Evolutionary conservation across 2,329 filamentous ascomycete species (phyloP), one percentile per base, ranked within the genome.

Genomic region (Fusarium duplospermum): DNA sequence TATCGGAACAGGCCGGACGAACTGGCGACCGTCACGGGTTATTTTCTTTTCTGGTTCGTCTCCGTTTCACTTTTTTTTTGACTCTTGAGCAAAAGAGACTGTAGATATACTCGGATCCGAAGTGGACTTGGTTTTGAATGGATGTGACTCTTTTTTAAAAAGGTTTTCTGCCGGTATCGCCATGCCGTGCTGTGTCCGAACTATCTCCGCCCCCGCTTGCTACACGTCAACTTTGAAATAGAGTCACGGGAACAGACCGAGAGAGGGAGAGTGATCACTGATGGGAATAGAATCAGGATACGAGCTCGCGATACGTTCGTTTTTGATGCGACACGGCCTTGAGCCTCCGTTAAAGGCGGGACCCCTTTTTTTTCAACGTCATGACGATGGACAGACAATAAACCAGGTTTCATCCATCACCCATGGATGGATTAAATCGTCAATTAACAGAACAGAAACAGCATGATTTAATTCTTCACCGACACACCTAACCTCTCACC

Each of bases 181-280:
- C 54, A 71, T 77, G 69, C 76, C 76, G 70, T 68, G 62, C 62
- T 66, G 77, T 62, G 60, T 47, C 76, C 76, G 76, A 78, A 64
- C 29, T 71, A 76, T 76, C 64, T 66, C 75, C 74, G 74, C 56
- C 57, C 57, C 40, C 29, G 50, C 20, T 45, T 56, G 33, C 24
- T 65, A 64, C 65, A 74, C 60, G 35, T 58, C 31, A 65, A 50
- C 31, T 62, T 52, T 18, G 13, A 24, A n/a, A 27, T 22, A 58
- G 38, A 58, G 54, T 59, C 52, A 57, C 29, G 36, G 52, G 50
- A 50, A 33, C 22, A 64, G 52, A 22, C 52, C 27, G 16, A 57
- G 50, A 24, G 22, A 3, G 22, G 22, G 20, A 10, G 40, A 10
- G 40, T 22, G 38, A n/a, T 14, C 31, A 33, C 31, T 33, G 33